phyloP scores from a whole-genome alignment of 1,284 basidiomycete species.

The Tilletia setariae region DNA sequence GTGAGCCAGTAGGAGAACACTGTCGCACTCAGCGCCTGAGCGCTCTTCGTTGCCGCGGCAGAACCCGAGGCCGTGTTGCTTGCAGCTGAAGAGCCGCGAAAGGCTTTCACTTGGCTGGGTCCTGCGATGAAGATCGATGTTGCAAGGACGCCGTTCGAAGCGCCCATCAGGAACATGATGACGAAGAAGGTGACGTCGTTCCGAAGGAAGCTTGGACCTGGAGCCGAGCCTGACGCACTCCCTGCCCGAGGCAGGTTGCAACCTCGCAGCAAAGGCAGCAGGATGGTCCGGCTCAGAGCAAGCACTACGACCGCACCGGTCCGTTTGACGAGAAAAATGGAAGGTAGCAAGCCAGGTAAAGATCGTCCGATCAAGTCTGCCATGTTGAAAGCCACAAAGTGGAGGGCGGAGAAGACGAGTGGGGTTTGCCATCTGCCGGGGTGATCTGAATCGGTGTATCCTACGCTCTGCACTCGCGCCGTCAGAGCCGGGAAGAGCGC shows the following conservation, averaged over 20 bases:
- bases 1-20: slow-evolving; percentile 46
- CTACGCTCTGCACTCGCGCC: slow-evolving; percentile 28
- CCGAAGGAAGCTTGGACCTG: not conserved
- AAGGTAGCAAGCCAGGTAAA: slow-evolving; percentile 29
- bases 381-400: slow-evolving; percentile 46
- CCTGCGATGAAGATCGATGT: slow-evolving; percentile 44
- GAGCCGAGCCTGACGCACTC: not conserved
- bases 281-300: slow-evolving; percentile 27
- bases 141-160: slow-evolving; percentile 41
- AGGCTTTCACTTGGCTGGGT: slow-evolving; percentile 28
- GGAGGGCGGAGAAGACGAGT: slow-evolving; percentile 44
- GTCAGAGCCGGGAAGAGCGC: slow-evolving; percentile 45
- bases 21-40: slow-evolving; percentile 30
- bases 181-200: slow-evolving; percentile 38
- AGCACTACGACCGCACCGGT: slow-evolving; percentile 24
- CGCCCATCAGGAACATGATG: slow-evolving; percentile 36
- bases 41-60: not conserved
- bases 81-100: slow-evolving; percentile 21
- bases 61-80: slow-evolving; percentile 21
- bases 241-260: slow-evolving; percentile 29
- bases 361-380: slow-evolving; percentile 40
- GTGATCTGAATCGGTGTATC: not conserved
- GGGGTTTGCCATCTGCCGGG: slow-evolving; percentile 18
- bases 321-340: slow-evolving; percentile 18
- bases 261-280: slow-evolving; percentile 39